Evolutionary conservation across 1,284 basidiomycete species (phyloP).

Genomic region (Fomitopsis pinicola): DNA sequence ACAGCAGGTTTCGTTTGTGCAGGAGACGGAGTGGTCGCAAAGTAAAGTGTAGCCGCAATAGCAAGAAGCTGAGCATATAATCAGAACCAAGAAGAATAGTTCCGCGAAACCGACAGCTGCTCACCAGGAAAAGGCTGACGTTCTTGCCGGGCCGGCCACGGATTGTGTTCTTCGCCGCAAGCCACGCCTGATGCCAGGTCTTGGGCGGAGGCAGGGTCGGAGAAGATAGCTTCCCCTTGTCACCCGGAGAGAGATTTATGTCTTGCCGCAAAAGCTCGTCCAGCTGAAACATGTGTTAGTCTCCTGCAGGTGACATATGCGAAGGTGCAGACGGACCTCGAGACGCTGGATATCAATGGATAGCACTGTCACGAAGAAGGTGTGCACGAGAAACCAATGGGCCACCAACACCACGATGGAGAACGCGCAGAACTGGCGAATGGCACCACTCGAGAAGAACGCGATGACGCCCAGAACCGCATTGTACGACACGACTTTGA

Average conservation of each 20-base stretch:
- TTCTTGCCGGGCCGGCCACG: slow-evolving; percentile 76
- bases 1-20: slow-evolving; percentile 31
- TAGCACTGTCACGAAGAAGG: slow-evolving; percentile 87
- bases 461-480: slow-evolving; percentile 78
- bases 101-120: slow-evolving; percentile 17
- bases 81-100: background rate
- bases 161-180: slow-evolving; percentile 46
- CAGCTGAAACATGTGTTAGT: slow-evolving; percentile 41
- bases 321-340: slow-evolving; percentile 47
- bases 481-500: slow-evolving; percentile 90
- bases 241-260: slow-evolving; percentile 40
- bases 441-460: slow-evolving; percentile 74
- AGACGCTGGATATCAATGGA: slow-evolving; percentile 89
- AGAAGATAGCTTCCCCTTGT: slow-evolving; percentile 25
- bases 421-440: slow-evolving; percentile 92
- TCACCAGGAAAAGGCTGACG: slow-evolving; percentile 74
- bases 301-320: background rate
- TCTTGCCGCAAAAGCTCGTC: slow-evolving; percentile 76
- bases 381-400: slow-evolving; percentile 94
- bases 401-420: slow-evolving; percentile 92
- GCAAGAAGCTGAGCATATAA: slow-evolving; percentile 53
- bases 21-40: slow-evolving; percentile 51
- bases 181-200: slow-evolving; percentile 40
- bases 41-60: slow-evolving; percentile 69
- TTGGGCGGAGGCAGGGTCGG: slow-evolving; percentile 36